Conservation (phyloP, 1,284 basidiomycete species). For the Rhodotorula sp. region DNA sequence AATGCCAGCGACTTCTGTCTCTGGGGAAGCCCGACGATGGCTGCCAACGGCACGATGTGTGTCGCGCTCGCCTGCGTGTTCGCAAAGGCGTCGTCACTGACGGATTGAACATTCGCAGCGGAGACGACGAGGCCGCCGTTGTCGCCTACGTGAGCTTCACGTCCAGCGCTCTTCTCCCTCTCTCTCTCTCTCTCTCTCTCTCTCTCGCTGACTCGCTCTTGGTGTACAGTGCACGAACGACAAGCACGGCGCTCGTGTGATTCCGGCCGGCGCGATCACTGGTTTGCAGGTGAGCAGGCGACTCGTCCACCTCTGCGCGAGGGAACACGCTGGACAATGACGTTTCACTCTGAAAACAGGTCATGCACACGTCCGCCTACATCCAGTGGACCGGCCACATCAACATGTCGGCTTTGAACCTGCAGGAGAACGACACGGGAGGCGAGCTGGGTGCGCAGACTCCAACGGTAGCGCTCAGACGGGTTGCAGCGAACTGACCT, state of each 20-base stretch:
- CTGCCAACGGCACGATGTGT: constrained; percentile 23
- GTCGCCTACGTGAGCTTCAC: constrained; percentile 33
- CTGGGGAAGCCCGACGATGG: constrained; percentile 24
- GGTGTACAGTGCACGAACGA: constrained; percentile 51
- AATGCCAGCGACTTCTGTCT: constrained; percentile 38
- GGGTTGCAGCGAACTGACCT: not conserved
- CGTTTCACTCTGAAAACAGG: constrained; percentile 37
- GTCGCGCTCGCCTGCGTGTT: not conserved
- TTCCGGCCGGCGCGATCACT: constrained; percentile 61
- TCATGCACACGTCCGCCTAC: constrained; percentile 63
- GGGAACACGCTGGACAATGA: not conserved
- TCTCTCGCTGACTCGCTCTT: not conserved
- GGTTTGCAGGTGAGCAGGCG: constrained; percentile 56
- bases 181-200: too few relatives aligned
- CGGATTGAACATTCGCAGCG: not conserved
- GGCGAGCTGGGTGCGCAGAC: constrained; percentile 50
- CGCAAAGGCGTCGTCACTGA: not conserved
- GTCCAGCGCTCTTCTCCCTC: not conserved
- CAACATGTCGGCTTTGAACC: constrained; percentile 60
- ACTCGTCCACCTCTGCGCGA: too few relatives aligned
- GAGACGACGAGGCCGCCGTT: constrained; percentile 42
- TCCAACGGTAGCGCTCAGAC: too few relatives aligned
- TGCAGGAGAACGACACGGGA: constrained; percentile 59
- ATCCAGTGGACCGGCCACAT: constrained; percentile 63
- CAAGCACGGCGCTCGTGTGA: constrained; percentile 63